Percentiles rank a stretch among this genome's conserved stretches.
phyloP scores from a whole-genome alignment of 1,284 basidiomycete species.

The Leccinum subatratum region DNA sequence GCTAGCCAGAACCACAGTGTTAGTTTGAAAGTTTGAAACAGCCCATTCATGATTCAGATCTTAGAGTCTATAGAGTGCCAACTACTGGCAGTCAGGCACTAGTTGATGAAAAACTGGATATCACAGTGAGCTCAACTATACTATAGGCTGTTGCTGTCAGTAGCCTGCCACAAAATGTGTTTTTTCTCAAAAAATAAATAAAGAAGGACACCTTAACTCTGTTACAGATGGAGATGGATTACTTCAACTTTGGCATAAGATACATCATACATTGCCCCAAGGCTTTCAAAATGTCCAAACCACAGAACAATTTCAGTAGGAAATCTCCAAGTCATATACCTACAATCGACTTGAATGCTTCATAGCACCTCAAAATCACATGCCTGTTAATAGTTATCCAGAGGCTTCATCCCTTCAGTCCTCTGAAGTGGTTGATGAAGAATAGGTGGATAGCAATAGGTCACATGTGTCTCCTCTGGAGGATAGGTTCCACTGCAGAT shows the following conservation, averaged over 20 bases:
- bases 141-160: no score
- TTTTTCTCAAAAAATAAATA: no score
- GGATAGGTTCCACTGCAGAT: neutral
- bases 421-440: neutral
- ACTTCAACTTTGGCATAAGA: neutral
- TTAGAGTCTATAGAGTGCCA: no score
- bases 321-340: neutral
- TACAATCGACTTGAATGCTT: neutral
- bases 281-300: neutral
- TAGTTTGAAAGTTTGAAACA: no score
- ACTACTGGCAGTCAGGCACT: no score
- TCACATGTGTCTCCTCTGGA: neutral
- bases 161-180: no score
- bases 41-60: no score
- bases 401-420: neutral
- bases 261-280: neutral
- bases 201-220: no score
- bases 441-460: neutral
- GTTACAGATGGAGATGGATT: no score
- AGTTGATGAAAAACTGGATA: no score
- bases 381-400: neutral
- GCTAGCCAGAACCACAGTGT: no score
- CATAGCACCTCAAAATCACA: neutral
- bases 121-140: no score
- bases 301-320: neutral